Percentiles rank a stretch among this genome's conserved stretches.
These are phyloP conservation scores for Penicillium sp. DNA, from an alignment of 2,329 filamentous ascomycete genomes.

Conservation along the genomic window DNA sequence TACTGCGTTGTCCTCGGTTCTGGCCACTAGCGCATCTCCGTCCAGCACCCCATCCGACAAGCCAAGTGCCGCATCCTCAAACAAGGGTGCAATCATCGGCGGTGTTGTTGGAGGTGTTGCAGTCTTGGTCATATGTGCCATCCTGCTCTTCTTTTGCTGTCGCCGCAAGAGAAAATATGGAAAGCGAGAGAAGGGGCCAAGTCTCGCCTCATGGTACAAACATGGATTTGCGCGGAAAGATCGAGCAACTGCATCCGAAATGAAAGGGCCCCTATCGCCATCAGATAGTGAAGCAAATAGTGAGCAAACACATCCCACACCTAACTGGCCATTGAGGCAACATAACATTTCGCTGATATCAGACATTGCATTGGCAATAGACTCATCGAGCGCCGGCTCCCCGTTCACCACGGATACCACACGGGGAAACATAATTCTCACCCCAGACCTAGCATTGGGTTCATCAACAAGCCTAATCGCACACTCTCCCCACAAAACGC, in stretches of 20 bases:
- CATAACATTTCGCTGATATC: background rate
- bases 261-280: background rate
- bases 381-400: background rate
- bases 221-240: background rate
- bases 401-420: background rate
- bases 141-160: conserved; percentile 14
- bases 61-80: conserved; percentile 1
- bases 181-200: background rate
- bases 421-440: background rate
- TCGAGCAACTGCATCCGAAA: background rate
- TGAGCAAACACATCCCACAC: background rate
- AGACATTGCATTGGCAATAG: background rate
- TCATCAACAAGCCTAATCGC: background rate
- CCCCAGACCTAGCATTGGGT: background rate
- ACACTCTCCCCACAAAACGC: background rate
- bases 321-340: background rate
- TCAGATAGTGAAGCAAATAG: conserved; percentile 1
- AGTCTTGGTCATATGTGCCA: conserved; percentile 7
- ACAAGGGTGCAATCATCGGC: conserved; percentile 21
- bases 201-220: conserved; percentile 2
- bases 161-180: conserved; percentile 15
- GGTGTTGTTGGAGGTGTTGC: conserved; percentile 18
- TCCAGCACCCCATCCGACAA: background rate
- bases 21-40: background rate
- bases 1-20: background rate